Conservation (phyloP, 345 rosid genomes). For the Leavenworthia alabamica region DNA sequence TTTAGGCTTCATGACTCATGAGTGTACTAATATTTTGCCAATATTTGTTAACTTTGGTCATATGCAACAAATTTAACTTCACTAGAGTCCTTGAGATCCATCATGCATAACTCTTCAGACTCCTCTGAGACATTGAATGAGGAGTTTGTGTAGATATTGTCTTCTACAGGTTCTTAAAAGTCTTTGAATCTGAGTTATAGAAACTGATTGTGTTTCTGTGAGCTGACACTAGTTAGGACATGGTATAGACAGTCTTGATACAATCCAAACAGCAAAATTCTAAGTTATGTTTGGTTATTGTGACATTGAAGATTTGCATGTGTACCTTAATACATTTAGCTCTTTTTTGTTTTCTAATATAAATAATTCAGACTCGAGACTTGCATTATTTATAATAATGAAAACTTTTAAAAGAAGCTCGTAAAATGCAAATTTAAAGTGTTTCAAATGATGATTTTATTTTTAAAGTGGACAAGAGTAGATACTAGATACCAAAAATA, state of each 20-base stretch:
- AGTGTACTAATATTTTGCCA: conserved; percentile 16
- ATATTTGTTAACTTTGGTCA: conserved; percentile 17
- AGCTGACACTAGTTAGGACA: conserved; percentile 9
- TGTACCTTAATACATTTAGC: conserved; percentile 5
- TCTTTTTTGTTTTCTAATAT: not conserved
- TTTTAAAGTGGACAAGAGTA: not conserved
- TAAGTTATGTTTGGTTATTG: conserved; percentile 8
- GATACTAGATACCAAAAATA: not conserved
- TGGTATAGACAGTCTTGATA: conserved; percentile 8
- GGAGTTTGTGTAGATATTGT: not conserved
- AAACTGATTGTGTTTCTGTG: not conserved
- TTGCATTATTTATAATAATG: not conserved
- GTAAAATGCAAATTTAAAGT: not conserved
- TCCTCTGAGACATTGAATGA: not conserved
- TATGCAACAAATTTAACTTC: conserved; percentile 26
- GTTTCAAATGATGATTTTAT: not conserved
- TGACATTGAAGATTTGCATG: conserved; percentile 17
- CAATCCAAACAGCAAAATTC: not conserved
- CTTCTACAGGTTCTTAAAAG: conserved; percentile 3
- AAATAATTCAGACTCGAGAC: not conserved
- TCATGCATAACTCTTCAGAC: conserved; percentile 9
- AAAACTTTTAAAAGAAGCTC: not conserved
- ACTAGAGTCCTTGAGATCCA: not conserved
- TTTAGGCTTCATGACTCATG: conserved; percentile 24
- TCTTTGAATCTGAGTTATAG: not conserved